Base-by-base conservation (phyloP, 2,329 filamentous ascomycete species). In the Talaromyces sp. region DNA sequence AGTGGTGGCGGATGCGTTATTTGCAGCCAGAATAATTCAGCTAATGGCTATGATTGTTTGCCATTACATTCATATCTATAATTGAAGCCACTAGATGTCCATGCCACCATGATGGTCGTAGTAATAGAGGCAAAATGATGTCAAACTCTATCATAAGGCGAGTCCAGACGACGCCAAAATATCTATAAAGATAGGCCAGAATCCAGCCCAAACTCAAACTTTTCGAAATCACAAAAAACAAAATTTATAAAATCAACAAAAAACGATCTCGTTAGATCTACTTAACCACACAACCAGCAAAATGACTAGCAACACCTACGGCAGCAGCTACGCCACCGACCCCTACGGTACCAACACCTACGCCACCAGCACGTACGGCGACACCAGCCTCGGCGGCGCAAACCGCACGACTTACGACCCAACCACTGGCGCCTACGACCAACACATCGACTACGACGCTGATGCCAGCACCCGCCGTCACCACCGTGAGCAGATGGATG, bases 361-460 rank as follows among this genome's bases (percentile, higher is more conserved):
- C 62, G 56, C 24, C 52, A 60, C 65, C 56, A 41, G 41, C 47
- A 56, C 64, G 1, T 66, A 66, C 24, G 64, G 52, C 27, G 61
- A 56, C 37, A 65, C 66, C 8, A 67, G 47, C 35, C 45, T 41
- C 54, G 48, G 24, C 27, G 63, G 64, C 19, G 65, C 65, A 33
- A 66, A 66, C 47, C 65, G 62, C 7, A 68, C 67, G 16, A 67
- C 65, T n/a, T 68, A 68, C 35, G 67, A 68, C 31, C 67, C 67
- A n/a, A 56, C 62, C 56, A 68, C 67, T 0, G 67, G 67, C 22
- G 70, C 74, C 19, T 76, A 76, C 31, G 74, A 76, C 60, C 74
- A 76, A 56, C 74, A 76, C 57, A 69, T 76, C 45, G 74, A 76
- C 65, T 76, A 75, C 62, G 66, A 69, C 27, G 70, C 69, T 16